Base-by-base conservation (phyloP, 2,329 filamentous ascomycete species). In the Nigrospora sphaerica region DNA sequence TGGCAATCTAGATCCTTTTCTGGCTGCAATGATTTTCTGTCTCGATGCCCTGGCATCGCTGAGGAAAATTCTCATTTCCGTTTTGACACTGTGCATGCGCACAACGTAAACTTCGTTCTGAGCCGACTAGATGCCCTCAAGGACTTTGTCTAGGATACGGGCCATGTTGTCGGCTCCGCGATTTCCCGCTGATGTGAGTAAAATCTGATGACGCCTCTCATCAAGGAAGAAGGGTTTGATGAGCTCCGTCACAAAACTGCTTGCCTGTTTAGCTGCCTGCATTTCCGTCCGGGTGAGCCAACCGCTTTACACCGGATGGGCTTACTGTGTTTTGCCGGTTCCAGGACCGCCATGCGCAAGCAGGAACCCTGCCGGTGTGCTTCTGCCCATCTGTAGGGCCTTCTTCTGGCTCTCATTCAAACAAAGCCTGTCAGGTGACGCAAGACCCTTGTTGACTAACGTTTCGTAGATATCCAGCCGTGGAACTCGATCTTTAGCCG, bases 171-270 rank as follows among this genome's bases (percentile, higher is more conserved):
- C 44, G 23, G 11, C 44, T 23, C 38, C 44, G 1, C 37, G 36
- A 7, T 46, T 46, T 3, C 44, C 44, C 9, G 44, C 44, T 4
- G 44, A 41, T 9, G 44, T 46, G 31, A 46, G 14, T 6, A 46
- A 13, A n/a, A 46, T 6, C 13, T 13, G 14, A 12, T 46, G 44
- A 1, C 6, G 13, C 10, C 40, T 12, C 11, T 18, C 14, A 18
- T 46, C 44, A 7, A 46, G 44, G 38, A 46, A 46, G 38, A 46
- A 46, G 10, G 44, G 44, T n/a, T 40, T 46, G 10, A 32, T 18
- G 2, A n/a, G 28, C 16, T 35, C 33, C 2, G 40, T 11, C 3
- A 36, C 16, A 28, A 41, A 40, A 31, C 44, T 41, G 23, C 14
- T 17, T 10, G 13, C 19, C 19, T 23, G 19, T 23, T 23, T 23